phyloP scores from a whole-genome alignment of 2,329 filamentous ascomycete genomes.

The Diaporthe australafricana region DNA sequence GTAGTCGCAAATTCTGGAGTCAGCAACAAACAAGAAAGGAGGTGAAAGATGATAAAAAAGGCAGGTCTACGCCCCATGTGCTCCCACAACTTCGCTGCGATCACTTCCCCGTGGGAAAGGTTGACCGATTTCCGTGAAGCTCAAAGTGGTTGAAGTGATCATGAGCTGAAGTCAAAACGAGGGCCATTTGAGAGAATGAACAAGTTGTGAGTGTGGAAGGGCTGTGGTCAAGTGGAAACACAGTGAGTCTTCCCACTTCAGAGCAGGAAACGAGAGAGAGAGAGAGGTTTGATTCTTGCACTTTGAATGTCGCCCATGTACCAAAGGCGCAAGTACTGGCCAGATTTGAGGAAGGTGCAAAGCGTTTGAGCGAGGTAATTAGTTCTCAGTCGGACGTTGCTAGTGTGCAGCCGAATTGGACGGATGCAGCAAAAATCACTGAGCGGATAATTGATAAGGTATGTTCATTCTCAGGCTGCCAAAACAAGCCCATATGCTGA shows the following conservation, averaged over 20 bases:
- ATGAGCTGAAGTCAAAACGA: not conserved
- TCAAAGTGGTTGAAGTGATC: not conserved
- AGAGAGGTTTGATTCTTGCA: not conserved
- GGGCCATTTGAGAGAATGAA: not conserved
- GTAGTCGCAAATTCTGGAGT: not conserved
- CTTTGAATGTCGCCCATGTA: not conserved
- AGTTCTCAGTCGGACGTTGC: no score
- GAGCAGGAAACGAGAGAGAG: not conserved
- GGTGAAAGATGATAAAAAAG: no score
- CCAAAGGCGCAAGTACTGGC: not conserved
- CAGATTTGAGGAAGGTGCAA: not conserved
- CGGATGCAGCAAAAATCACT: no score
- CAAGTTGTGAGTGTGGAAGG: not conserved
- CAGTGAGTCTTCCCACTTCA: not conserved
- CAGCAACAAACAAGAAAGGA: not conserved
- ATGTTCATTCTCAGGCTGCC: slow-evolving; percentile 22
- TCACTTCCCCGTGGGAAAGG: not conserved
- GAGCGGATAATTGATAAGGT: not conserved
- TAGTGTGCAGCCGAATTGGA: no score
- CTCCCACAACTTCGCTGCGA: not conserved
- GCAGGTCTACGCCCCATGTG: not conserved
- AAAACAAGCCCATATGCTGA: not conserved
- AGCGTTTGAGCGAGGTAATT: not conserved
- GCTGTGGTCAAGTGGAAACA: not conserved
- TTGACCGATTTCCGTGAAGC: not conserved